Conservation (phyloP, 768 basidiomycete genomes). For the Lactarius deliciosus region DNA sequence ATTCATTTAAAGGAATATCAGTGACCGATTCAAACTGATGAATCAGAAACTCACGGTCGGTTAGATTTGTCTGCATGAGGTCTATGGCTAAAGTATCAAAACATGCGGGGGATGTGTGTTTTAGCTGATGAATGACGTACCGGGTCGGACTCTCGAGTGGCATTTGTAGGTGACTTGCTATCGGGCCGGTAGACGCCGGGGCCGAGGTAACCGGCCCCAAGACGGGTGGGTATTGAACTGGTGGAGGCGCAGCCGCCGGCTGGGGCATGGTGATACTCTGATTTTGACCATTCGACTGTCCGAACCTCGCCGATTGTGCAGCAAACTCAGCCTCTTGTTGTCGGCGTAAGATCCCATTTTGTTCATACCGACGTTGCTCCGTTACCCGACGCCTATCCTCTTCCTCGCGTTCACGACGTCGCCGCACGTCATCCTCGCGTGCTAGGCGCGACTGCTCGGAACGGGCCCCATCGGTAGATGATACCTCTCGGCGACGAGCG, state of each 20-base stretch:
- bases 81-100: conserved; percentile 49
- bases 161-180: conserved; percentile 37
- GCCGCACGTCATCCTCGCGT: conserved; percentile 31
- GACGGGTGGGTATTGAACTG: conserved; percentile 13
- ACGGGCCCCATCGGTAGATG: not conserved
- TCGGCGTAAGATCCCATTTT: conserved; percentile 55
- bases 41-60: conserved; percentile 29
- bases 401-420: conserved; percentile 31
- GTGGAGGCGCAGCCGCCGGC: conserved; percentile 25
- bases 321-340: conserved; percentile 50
- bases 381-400: conserved; percentile 39
- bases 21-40: not conserved
- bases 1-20: conserved; percentile 1
- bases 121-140: conserved; percentile 17
- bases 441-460: conserved; percentile 2
- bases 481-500: conserved; percentile 19
- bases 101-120: not conserved
- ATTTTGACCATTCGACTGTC: conserved; percentile 37
- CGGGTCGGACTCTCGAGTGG: conserved; percentile 64
- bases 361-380: conserved; percentile 49
- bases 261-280: conserved; percentile 36
- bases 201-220: not conserved
- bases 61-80: conserved; percentile 34
- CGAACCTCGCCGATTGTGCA: conserved; percentile 33
- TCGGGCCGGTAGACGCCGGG: conserved; percentile 10